Evolutionary conservation across 441 rosid species (phyloP).

Genomic region (Adansonia grandidieri): DNA sequence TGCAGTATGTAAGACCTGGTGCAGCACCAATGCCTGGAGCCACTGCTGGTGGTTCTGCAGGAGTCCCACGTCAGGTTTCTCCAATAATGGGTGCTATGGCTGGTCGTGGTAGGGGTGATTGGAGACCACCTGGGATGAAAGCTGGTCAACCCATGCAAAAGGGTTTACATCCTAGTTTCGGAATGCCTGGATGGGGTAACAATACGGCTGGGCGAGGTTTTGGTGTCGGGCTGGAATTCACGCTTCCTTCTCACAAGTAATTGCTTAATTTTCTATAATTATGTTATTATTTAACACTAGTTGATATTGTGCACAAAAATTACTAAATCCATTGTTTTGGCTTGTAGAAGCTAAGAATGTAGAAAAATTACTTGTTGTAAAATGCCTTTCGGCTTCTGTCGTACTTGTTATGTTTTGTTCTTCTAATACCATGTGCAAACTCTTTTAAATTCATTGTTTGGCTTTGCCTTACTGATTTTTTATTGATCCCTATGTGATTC

Average conservation of each 20-base stretch:
- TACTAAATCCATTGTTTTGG: neutral
- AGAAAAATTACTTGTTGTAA: conserved; percentile 11
- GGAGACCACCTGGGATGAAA: conserved; percentile 83
- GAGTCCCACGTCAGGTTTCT: conserved; percentile 76
- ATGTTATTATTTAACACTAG: neutral
- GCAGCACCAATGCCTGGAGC: conserved; percentile 80
- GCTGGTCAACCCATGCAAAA: conserved; percentile 67
- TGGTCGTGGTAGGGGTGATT: conserved; percentile 97
- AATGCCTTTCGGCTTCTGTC: conserved; percentile 10
- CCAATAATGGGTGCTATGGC: conserved; percentile 66
- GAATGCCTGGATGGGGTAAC: conserved; percentile 63
- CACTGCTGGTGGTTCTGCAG: conserved; percentile 50
- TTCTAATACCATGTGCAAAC: neutral
- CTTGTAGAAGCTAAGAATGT: conserved; percentile 11
- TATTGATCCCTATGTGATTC: conserved; percentile 23
- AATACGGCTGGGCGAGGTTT: conserved; percentile 70
- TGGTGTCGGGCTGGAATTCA: conserved; percentile 81
- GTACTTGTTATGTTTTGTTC: neutral
- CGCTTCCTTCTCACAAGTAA: conserved; percentile 99
- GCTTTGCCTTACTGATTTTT: conserved; percentile 25
- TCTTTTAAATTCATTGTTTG: neutral
- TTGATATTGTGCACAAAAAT: neutral
- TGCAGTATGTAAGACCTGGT: conserved; percentile 99
- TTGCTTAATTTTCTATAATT: conserved; percentile 30
- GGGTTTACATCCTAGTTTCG: conserved; percentile 70